phyloP scores from a whole-genome alignment of 2,329 filamentous ascomycete genomes.

The Apiospora sp. region DNA sequence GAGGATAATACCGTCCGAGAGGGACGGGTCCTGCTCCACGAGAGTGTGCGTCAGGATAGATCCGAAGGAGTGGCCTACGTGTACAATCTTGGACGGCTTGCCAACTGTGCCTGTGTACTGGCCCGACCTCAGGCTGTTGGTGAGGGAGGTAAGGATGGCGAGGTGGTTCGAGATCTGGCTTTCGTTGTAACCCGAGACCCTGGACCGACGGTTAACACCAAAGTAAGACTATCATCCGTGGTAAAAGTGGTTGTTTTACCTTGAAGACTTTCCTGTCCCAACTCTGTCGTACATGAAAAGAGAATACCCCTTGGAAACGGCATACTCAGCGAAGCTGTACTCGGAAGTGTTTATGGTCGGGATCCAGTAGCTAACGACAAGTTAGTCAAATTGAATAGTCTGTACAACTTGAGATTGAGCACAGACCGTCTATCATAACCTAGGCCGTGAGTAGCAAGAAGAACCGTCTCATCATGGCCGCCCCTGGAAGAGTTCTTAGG shows the following conservation, averaged over 20 bases:
- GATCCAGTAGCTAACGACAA: background rate
- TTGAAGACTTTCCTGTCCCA: background rate
- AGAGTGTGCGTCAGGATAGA: conserved; percentile 39
- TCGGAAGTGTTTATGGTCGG: background rate
- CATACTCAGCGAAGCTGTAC: conserved; percentile 1
- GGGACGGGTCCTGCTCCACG: conserved; percentile 41
- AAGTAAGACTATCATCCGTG: background rate
- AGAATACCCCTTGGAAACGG: background rate
- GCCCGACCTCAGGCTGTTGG: background rate
- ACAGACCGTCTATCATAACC: background rate
- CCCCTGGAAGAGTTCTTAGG: background rate
- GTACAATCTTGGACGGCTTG: conserved; percentile 29
- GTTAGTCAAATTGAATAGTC: no score
- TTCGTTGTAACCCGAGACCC: conserved; percentile 5
- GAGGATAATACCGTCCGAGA: conserved; percentile 48
- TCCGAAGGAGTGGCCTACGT: conserved; percentile 39
- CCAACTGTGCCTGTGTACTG: background rate
- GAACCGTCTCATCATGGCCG: background rate
- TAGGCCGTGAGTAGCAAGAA: background rate
- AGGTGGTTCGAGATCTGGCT: background rate
- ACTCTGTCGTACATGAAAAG: background rate
- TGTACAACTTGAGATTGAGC: background rate
- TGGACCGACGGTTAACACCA: background rate
- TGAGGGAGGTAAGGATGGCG: background rate
- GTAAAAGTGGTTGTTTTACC: background rate